A percentile compares a stretch with the other conserved stretches of the same genome.
Conservation (phyloP, 2,329 filamentous ascomycete genomes). For the Fusarium beomiforme region DNA sequence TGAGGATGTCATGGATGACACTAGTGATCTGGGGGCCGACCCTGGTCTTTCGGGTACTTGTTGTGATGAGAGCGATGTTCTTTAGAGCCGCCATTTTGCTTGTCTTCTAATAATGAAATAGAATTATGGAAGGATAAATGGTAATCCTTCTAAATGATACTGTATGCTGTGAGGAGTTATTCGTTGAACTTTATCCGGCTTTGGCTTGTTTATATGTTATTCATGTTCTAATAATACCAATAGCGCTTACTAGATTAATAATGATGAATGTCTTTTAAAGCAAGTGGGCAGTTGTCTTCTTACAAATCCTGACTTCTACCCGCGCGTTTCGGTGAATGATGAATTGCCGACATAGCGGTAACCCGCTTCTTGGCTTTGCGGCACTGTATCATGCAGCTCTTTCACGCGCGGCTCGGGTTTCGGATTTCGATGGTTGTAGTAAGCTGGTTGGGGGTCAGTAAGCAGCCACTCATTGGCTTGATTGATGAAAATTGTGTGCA, state of each 20-base stretch:
- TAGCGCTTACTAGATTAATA: neutral
- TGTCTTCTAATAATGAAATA: too few species aligned
- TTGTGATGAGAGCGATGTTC: conserved; percentile 22
- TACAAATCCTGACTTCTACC: neutral
- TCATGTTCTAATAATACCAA: accelerated
- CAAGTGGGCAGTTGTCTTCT: neutral
- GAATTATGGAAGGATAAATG: too few species aligned
- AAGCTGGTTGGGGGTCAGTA: neutral
- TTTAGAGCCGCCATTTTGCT: neutral
- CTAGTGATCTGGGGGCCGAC: conserved; percentile 9
- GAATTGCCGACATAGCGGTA: too few species aligned
- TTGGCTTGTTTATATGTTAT: neutral
- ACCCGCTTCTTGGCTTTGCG: neutral
- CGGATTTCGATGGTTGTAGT: neutral
- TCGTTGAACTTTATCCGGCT: too few species aligned
- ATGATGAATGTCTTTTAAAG: neutral
- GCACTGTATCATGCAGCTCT: neutral
- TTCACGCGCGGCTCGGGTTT: neutral
- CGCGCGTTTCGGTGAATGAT: neutral
- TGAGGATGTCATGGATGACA: conserved; percentile 12
- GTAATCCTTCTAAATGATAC: neutral
- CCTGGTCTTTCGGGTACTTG: conserved; percentile 18
- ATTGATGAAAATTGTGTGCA: neutral
- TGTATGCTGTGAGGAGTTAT: neutral
- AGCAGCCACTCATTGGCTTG: neutral